phyloP scores from a whole-genome alignment of 164 flowering plant species.

The Stephania yunnanensis region DNA sequence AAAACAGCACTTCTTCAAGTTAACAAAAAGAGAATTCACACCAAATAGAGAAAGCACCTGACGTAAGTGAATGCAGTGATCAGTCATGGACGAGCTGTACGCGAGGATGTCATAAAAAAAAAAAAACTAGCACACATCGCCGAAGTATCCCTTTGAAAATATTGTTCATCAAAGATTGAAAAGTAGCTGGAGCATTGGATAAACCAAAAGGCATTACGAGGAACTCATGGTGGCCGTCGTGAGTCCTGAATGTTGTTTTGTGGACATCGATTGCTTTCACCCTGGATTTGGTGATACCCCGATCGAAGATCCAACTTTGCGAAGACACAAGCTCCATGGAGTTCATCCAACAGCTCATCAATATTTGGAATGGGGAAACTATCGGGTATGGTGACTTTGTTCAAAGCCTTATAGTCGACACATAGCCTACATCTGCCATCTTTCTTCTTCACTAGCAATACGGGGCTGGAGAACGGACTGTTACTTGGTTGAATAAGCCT shows the following conservation, averaged over 20 bases:
- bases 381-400: no score
- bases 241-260: no score
- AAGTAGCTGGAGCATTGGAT: neutral
- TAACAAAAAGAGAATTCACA: neutral
- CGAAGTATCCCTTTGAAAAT: neutral
- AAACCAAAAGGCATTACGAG: constrained; percentile 1
- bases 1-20: neutral
- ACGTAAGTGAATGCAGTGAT: neutral
- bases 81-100: neutral
- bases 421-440: no score
- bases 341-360: no score
- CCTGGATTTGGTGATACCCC: no score
- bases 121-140: neutral
- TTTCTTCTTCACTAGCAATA: neutral
- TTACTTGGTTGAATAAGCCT: neutral
- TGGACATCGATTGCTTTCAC: no score
- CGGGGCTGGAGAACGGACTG: neutral
- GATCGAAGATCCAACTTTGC: no score
- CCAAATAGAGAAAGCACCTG: neutral
- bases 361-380: no score
- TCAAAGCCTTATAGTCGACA: no score
- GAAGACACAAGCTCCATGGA: no score
- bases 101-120: constrained; percentile 3
- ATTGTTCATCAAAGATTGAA: neutral
- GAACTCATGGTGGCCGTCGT: neutral